phyloP scores from a whole-genome alignment of 768 basidiomycete species.

The Boletus tylopilopsis region DNA sequence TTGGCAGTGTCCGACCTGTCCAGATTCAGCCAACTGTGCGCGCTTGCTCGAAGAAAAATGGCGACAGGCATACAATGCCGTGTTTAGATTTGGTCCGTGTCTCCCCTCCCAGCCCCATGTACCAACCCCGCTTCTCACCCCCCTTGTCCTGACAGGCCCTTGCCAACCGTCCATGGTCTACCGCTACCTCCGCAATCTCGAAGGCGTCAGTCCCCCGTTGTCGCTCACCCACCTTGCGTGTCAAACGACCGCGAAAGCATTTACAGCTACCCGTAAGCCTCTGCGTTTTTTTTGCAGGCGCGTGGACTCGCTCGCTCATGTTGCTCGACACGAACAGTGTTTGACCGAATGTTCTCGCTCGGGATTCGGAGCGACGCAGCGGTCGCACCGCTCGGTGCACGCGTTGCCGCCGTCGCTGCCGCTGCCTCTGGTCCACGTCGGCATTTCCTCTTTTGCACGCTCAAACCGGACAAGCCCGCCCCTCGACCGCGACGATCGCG shows the following conservation, averaged over 20 bases:
- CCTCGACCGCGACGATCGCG: slow-evolving; percentile 45
- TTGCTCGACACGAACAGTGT: slow-evolving; percentile 54
- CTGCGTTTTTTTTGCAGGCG: not conserved
- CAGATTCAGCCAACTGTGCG: slow-evolving; percentile 76
- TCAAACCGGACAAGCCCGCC: slow-evolving; percentile 55
- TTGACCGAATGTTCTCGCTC: slow-evolving; percentile 86
- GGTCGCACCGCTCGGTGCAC: slow-evolving; percentile 50
- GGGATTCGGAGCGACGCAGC: slow-evolving; percentile 75
- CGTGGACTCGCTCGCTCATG: not conserved
- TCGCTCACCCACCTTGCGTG: slow-evolving; percentile 83
- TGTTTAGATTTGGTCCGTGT: slow-evolving; percentile 74
- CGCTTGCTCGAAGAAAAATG: slow-evolving; percentile 89
- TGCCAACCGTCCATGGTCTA: slow-evolving; percentile 91
- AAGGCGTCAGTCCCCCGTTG: slow-evolving; percentile 87
- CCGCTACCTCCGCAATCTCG: slow-evolving; percentile 85
- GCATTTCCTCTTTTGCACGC: slow-evolving; percentile 79
- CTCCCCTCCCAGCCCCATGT: not conserved
- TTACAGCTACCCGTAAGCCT: slow-evolving; percentile 72
- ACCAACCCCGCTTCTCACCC: not conserved
- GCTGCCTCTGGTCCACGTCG: slow-evolving; percentile 71
- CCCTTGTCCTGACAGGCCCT: slow-evolving; percentile 46
- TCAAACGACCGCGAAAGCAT: slow-evolving; percentile 86
- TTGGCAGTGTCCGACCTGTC: slow-evolving; percentile 74
- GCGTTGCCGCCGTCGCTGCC: slow-evolving; percentile 63
- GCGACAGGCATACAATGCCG: slow-evolving; percentile 81